Evolutionary conservation across 352 stramenopile genomes (phyloP).

Genomic region (Phytopythium kandeliae): DNA sequence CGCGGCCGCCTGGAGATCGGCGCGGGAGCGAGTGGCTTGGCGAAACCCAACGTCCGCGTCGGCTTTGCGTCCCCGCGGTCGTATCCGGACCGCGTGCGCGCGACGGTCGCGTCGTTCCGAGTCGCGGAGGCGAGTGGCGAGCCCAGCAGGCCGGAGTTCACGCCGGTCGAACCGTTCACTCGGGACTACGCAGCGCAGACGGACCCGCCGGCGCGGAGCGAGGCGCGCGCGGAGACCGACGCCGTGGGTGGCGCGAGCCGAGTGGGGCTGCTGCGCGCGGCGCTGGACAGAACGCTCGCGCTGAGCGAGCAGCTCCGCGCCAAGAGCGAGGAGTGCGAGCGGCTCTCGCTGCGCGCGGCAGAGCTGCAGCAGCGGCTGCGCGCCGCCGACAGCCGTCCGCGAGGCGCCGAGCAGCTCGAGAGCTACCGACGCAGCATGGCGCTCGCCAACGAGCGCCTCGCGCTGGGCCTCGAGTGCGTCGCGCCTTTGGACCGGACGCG

Average conservation of each 20-base stretch:
- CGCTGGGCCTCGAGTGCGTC: conserved; percentile 19
- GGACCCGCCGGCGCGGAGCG: conserved; percentile 7
- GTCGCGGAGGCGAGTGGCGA: neutral
- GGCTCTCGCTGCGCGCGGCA: conserved; percentile 18
- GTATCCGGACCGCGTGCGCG: conserved; percentile 22
- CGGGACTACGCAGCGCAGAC: conserved; percentile 27
- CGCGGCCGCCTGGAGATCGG: conserved; percentile 9
- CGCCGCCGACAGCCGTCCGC: conserved; percentile 16
- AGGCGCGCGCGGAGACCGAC: no score
- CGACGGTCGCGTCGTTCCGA: conserved; percentile 12
- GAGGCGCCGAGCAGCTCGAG: conserved; percentile 17
- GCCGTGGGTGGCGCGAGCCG: neutral
- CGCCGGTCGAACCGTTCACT: conserved; percentile 17
- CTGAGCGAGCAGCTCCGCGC: conserved; percentile 27
- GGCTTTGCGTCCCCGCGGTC: conserved; percentile 14
- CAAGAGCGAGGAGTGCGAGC: conserved; percentile 43
- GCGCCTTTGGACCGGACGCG: no score
- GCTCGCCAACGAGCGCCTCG: conserved; percentile 25
- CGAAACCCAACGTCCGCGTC: conserved; percentile 3
- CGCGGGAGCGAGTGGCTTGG: no score
- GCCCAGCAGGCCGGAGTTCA: conserved; percentile 13
- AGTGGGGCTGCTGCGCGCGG: conserved; percentile 17
- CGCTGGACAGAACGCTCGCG: conserved; percentile 28
- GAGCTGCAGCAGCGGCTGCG: conserved; percentile 14
- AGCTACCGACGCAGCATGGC: conserved; percentile 23